Percentiles rank a stretch among this genome's conserved stretches.
Evolutionary conservation across 1,139 yeast species (phyloP).

Genomic region (Kodamaea anthophila): DNA sequence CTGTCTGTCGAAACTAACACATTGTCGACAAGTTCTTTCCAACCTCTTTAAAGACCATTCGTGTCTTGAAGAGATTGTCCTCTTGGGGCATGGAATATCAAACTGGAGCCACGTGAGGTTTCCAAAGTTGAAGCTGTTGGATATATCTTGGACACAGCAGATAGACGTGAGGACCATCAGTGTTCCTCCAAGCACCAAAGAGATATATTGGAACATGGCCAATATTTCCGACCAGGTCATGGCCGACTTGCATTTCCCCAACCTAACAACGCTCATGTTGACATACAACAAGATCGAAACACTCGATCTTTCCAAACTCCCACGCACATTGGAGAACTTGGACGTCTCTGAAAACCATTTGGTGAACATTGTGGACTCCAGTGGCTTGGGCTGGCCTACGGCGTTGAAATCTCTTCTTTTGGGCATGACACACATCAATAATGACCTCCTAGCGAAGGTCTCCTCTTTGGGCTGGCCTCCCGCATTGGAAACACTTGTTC

Average conservation of each 20-base stretch:
- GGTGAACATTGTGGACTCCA: slow-evolving; percentile 9
- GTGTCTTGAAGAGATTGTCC: slow-evolving; percentile 19
- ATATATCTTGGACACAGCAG: slow-evolving; percentile 30
- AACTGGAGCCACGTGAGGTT: slow-evolving; percentile 25
- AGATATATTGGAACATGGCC: slow-evolving; percentile 29
- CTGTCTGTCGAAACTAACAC: slow-evolving; percentile 20
- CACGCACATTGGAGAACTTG: slow-evolving; percentile 21
- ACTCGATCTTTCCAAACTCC: slow-evolving; percentile 20
- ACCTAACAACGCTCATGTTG: slow-evolving; percentile 28
- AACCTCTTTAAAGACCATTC: slow-evolving; percentile 8
- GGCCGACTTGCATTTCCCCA: slow-evolving; percentile 15
- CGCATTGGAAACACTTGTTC: slow-evolving; percentile 16
- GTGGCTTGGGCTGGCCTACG: slow-evolving; percentile 24
- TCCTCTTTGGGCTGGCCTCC: slow-evolving; percentile 22
- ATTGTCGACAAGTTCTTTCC: slow-evolving; percentile 5
- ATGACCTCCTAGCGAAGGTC: slow-evolving; percentile 14
- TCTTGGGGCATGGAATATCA: slow-evolving; percentile 27
- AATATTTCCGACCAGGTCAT: slow-evolving; percentile 16
- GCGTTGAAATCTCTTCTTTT: slow-evolving; percentile 21
- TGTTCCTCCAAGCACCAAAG: slow-evolving; percentile 16
- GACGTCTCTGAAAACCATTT: slow-evolving; percentile 24
- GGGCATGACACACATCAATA: slow-evolving; percentile 18
- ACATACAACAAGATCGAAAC: slow-evolving; percentile 23
- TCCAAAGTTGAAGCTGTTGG: slow-evolving; percentile 21
- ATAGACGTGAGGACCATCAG: slow-evolving; percentile 13